Evolutionary conservation across 257 asterid genomes (phyloP).

Genomic region (Solanum tarapatanum): DNA sequence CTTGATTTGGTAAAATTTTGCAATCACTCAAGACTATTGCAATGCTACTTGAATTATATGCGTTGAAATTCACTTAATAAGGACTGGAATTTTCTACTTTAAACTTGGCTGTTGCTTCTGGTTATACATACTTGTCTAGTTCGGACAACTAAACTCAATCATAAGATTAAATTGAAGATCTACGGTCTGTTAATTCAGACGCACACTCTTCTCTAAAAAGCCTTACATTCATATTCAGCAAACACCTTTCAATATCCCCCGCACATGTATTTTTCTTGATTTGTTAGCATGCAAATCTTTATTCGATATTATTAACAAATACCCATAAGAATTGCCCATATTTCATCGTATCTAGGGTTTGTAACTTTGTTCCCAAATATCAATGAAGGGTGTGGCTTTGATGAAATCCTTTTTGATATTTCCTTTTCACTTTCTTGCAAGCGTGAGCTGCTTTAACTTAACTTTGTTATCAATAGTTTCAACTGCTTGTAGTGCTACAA

Average conservation of each 20-base stretch:
- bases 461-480: neutral
- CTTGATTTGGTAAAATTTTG: neutral
- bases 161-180: no score
- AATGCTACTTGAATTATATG: neutral
- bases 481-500: slow-evolving; percentile 45
- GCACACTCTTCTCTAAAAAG: neutral
- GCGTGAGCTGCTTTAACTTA: slow-evolving; percentile 59
- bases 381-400: no score
- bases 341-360: no score
- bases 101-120: neutral
- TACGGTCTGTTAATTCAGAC: no score
- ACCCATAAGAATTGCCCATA: no score
- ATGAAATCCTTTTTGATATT: slow-evolving; percentile 20
- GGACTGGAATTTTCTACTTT: neutral
- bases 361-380: no score
- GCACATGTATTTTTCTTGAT: no score
- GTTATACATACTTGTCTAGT: neutral
- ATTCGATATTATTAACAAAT: no score
- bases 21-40: no score
- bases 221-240: no score
- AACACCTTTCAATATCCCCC: no score
- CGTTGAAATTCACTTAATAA: neutral
- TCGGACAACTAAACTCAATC: neutral
- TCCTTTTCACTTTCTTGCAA: slow-evolving; percentile 55
- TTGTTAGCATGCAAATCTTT: no score